These are phyloP conservation scores for Anthracocystis panici-leucophaei DNA, from an alignment of 1,284 basidiomycete genomes.

Conservation along the genomic window DNA sequence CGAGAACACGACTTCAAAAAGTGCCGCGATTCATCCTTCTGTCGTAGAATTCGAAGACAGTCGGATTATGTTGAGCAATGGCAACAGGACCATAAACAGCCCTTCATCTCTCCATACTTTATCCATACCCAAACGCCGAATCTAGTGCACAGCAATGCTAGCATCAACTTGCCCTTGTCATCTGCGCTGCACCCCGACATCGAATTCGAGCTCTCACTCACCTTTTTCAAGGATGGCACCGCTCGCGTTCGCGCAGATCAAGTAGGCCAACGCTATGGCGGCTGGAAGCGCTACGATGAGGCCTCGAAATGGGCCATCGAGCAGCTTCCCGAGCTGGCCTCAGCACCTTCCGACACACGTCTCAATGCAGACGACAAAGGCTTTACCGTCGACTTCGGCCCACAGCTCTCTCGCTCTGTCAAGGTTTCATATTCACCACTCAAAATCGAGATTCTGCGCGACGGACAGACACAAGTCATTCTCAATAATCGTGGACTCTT, in stretches of 20 bases:
- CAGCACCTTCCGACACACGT: conserved; percentile 21
- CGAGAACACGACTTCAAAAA: conserved; percentile 64
- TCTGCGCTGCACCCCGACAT: conserved; percentile 63
- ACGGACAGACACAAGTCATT: conserved; percentile 82
- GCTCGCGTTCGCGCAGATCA: conserved; percentile 65
- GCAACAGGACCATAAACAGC: conserved; percentile 28
- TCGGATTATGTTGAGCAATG: conserved; percentile 57
- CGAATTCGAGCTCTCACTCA: conserved; percentile 56
- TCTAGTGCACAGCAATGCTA: conserved; percentile 35
- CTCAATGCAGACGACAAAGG: conserved; percentile 20
- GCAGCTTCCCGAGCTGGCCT: conserved; percentile 49
- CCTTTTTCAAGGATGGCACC: conserved; percentile 64
- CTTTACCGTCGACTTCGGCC: conserved; percentile 49
- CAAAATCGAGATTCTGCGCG: conserved; percentile 73
- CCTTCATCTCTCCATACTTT: conserved; percentile 60
- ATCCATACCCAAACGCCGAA: conserved; percentile 18
- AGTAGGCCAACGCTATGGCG: conserved; percentile 53
- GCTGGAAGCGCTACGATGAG: conserved; percentile 64
- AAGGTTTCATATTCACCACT: conserved; percentile 57
- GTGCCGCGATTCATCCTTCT: conserved; percentile 67
- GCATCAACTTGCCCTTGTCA: conserved; percentile 48
- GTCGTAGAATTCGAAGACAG: conserved; percentile 63
- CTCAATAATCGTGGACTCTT: conserved; percentile 90
- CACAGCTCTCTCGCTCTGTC: conserved; percentile 37
- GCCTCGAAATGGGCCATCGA: conserved; percentile 62